Evolutionary conservation across 2,329 filamentous ascomycete genomes (phyloP).

Genomic region (Pezicula carpinea): DNA sequence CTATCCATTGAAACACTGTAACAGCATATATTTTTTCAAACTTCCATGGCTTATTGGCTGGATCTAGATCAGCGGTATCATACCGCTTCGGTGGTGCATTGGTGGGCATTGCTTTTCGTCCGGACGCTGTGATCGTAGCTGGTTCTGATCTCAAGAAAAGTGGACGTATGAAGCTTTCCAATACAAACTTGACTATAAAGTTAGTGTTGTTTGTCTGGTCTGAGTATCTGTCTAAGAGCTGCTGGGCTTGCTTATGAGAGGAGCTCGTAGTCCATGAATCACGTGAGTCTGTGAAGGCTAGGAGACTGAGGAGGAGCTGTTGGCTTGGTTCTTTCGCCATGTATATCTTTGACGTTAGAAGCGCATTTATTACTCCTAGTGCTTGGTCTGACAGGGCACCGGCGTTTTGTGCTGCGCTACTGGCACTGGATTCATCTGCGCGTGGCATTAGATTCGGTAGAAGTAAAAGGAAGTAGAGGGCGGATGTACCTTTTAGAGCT

Average conservation of each 20-base stretch:
- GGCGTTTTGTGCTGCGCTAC: constrained; percentile 5
- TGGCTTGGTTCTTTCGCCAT: not conserved
- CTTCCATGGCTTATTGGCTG: constrained; percentile 56
- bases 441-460: not conserved
- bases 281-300: constrained; percentile 28
- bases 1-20: constrained; percentile 57
- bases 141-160: constrained; percentile 58
- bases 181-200: constrained; percentile 51
- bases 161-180: constrained; percentile 60
- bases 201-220: constrained; percentile 4
- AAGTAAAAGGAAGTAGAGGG: not conserved
- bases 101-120: constrained; percentile 46
- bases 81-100: constrained; percentile 33
- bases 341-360: constrained; percentile 1
- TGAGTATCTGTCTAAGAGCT: not conserved
- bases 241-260: constrained; percentile 14
- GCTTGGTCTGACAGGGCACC: constrained; percentile 12
- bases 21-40: constrained; percentile 45
- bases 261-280: constrained; percentile 36
- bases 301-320: constrained; percentile 27
- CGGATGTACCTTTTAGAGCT: constrained; percentile 13
- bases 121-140: constrained; percentile 48
- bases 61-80: constrained; percentile 34
- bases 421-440: constrained; percentile 3
- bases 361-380: constrained; percentile 6